Conservation (phyloP, 768 basidiomycete genomes). For the Fistulinella prunicolor region DNA sequence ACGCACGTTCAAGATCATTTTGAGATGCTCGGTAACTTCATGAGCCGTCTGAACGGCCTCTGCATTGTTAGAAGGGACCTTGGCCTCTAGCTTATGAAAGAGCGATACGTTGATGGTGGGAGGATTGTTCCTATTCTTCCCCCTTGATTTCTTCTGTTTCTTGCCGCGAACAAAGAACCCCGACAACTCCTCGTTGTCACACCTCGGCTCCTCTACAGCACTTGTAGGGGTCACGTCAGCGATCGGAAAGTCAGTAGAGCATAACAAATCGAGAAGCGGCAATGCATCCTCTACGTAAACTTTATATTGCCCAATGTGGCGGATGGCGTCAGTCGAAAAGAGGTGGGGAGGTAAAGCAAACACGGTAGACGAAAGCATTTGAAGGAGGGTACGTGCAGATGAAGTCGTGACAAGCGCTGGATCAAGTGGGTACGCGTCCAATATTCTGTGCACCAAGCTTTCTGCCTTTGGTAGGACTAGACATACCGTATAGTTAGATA, state of each 20-base stretch:
- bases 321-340: constrained; percentile 8
- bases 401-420: constrained; percentile 23
- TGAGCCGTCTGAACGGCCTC: constrained; percentile 16
- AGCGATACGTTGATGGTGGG: constrained; percentile 24
- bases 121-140: constrained; percentile 10
- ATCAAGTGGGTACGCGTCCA: constrained; percentile 32
- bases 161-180: constrained; percentile 12
- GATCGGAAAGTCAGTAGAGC: constrained; percentile 8
- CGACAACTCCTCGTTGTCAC: constrained; percentile 1
- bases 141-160: constrained; percentile 30
- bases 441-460: constrained; percentile 26
- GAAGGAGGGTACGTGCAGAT: constrained; percentile 19
- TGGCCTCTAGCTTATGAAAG: constrained; percentile 29
- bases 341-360: constrained; percentile 21
- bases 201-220: constrained; percentile 2
- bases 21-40: constrained; percentile 25
- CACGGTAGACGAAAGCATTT: constrained; percentile 23
- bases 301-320: constrained; percentile 18
- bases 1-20: constrained; percentile 30
- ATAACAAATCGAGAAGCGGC: constrained; percentile 18
- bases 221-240: background rate
- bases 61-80: constrained; percentile 23
- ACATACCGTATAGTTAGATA: background rate
- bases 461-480: constrained; percentile 15
- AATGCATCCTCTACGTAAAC: constrained; percentile 24